phyloP scores from a whole-genome alignment of 2,329 filamentous ascomycete genomes.

The Diaporthe sp. region DNA sequence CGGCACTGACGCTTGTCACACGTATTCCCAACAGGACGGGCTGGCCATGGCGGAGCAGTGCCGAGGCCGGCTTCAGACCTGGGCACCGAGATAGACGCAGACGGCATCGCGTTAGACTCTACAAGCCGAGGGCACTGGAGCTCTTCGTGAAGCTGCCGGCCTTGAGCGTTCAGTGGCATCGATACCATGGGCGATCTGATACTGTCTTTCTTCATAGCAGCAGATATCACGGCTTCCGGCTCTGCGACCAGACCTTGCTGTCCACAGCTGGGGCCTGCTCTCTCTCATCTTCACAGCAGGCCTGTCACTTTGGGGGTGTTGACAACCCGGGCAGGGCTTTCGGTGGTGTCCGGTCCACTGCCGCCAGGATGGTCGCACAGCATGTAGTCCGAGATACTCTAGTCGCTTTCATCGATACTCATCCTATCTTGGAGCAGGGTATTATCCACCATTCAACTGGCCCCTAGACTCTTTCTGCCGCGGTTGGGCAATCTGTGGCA shows the following conservation, averaged over 20 bases:
- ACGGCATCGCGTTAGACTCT: neutral
- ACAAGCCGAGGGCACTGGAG: neutral
- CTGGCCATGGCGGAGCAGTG: neutral
- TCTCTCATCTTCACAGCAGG: neutral
- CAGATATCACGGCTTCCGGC: neutral
- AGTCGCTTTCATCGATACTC: neutral
- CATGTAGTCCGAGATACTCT: neutral
- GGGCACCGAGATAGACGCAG: neutral
- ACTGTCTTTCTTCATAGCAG: neutral
- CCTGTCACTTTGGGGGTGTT: neutral
- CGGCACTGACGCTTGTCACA: neutral
- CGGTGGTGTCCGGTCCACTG: neutral
- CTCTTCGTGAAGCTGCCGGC: neutral
- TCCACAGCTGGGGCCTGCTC: neutral
- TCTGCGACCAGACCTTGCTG: neutral
- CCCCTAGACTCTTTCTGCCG: neutral
- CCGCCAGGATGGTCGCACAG: conserved; percentile 2
- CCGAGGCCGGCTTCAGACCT: conserved; percentile 1
- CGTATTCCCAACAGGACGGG: neutral
- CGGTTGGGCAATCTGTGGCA: neutral
- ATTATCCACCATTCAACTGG: neutral
- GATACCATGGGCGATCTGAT: neutral
- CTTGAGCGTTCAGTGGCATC: neutral
- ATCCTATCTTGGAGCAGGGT: neutral
- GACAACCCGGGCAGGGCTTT: neutral